Evolutionary conservation across 768 basidiomycete species (phyloP).

Genomic region (Tylopilus vinaceipallidus): DNA sequence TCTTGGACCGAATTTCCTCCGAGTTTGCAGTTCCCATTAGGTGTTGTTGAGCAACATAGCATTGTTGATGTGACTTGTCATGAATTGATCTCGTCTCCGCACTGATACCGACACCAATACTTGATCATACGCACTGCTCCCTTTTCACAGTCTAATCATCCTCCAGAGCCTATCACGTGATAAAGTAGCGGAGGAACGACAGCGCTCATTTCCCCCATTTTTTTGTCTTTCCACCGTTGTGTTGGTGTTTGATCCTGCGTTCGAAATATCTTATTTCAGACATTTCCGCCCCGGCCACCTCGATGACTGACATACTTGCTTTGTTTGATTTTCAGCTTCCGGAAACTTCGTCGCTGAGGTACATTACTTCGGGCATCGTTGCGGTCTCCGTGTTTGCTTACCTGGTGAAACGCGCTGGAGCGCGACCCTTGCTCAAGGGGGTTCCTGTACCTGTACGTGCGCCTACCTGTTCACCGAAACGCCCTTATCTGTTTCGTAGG

Average conservation of each 20-base stretch:
- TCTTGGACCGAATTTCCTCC: too few species aligned
- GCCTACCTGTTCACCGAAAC: background rate
- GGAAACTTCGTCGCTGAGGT: background rate
- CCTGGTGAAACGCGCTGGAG: background rate
- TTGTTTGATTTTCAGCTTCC: background rate
- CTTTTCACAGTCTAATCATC: background rate
- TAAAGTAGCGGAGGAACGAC: background rate
- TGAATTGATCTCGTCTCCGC: too few species aligned
- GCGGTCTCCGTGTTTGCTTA: background rate
- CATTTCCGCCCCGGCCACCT: background rate
- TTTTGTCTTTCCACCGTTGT: background rate
- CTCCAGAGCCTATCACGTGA: background rate
- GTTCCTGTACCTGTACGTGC: slow-evolving; percentile 1
- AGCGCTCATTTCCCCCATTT: background rate
- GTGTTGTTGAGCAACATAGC: too few species aligned
- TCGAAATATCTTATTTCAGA: background rate
- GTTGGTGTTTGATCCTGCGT: background rate
- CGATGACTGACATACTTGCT: background rate
- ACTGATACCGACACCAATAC: too few species aligned
- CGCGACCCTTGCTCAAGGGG: background rate
- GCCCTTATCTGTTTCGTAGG: background rate
- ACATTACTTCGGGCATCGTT: background rate
- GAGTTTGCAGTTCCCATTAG: too few species aligned
- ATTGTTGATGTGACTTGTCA: too few species aligned
- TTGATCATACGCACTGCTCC: too few species aligned